A percentile compares a stretch with the other conserved stretches of the same genome.
These are phyloP conservation scores for Jamesozyma rosinii DNA, from an alignment of 805 yeast species.

Conservation along the genomic window DNA sequence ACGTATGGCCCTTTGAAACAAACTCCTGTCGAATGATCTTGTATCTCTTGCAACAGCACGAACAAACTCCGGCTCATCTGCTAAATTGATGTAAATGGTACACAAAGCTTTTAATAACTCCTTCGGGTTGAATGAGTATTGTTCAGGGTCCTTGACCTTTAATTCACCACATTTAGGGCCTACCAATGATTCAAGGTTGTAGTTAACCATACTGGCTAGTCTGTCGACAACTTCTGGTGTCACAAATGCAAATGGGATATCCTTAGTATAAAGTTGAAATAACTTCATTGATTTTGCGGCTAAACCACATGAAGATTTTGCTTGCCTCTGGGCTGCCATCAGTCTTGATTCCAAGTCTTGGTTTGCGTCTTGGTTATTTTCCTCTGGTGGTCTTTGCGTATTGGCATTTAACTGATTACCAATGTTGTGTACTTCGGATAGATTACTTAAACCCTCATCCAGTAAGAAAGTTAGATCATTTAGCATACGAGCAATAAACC, in stretches of 20 bases:
- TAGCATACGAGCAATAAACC: slow-evolving; percentile 88
- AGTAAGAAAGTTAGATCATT: slow-evolving; percentile 87
- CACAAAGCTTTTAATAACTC: slow-evolving; percentile 58
- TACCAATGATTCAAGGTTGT: slow-evolving; percentile 82
- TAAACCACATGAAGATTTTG: slow-evolving; percentile 72
- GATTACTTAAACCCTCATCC: slow-evolving; percentile 80
- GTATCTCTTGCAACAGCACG: slow-evolving; percentile 81
- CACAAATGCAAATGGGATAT: slow-evolving; percentile 78
- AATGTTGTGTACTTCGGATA: slow-evolving; percentile 65
- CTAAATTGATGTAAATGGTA: slow-evolving; percentile 66
- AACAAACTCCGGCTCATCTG: slow-evolving; percentile 55
- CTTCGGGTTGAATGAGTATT: slow-evolving; percentile 76
- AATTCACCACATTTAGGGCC: slow-evolving; percentile 90
- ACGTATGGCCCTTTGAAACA: slow-evolving; percentile 61
- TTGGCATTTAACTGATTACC: slow-evolving; percentile 32
- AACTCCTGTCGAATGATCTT: slow-evolving; percentile 67
- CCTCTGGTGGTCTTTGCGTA: background rate
- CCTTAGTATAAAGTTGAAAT: slow-evolving; percentile 72
- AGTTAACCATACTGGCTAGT: slow-evolving; percentile 90
- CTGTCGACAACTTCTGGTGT: slow-evolving; percentile 88
- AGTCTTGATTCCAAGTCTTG: slow-evolving; percentile 48
- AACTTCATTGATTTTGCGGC: slow-evolving; percentile 74
- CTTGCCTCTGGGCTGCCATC: slow-evolving; percentile 59
- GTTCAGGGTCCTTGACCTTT: slow-evolving; percentile 75
- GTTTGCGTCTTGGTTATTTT: slow-evolving; percentile 40